Conservation (phyloP, 768 basidiomycete species). For the Suillus subaureus region DNA sequence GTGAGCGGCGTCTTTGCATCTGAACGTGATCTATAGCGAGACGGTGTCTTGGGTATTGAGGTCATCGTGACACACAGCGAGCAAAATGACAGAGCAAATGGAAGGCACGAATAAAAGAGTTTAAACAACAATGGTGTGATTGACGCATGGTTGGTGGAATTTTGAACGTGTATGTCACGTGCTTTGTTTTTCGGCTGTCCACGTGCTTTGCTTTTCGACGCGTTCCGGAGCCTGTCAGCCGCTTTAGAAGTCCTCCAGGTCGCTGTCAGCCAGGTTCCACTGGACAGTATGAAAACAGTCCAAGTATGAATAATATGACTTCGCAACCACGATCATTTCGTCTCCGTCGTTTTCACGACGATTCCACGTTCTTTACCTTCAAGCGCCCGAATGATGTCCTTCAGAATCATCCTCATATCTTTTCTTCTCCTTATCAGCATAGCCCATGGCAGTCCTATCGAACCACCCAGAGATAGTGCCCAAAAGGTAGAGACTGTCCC, state of each 20-base stretch:
- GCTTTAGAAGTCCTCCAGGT: background rate
- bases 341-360: background rate
- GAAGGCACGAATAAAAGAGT: background rate
- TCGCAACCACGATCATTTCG: background rate
- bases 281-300: background rate
- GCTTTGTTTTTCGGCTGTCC: conserved; percentile 10
- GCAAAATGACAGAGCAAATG: background rate
- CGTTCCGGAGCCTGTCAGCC: conserved; percentile 7
- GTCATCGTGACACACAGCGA: conserved; percentile 17
- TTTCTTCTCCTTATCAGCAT: background rate
- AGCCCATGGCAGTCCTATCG: background rate
- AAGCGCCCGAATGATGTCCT: background rate
- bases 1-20: conserved; percentile 53
- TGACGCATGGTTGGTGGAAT: background rate
- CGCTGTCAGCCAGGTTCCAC: background rate
- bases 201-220: conserved; percentile 7
- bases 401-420: background rate
- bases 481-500: conserved; percentile 1
- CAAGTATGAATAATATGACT: background rate
- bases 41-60: conserved; percentile 45
- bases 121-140: background rate
- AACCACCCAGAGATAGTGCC: conserved; percentile 13
- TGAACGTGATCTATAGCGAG: conserved; percentile 49
- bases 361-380: conserved; percentile 10
- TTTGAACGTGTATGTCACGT: conserved; percentile 19